Evolutionary conservation across 495 filamentous ascomycete species (phyloP), one percentile per base, ranked within the genome.

Genomic region (Tuber melanosporum): DNA sequence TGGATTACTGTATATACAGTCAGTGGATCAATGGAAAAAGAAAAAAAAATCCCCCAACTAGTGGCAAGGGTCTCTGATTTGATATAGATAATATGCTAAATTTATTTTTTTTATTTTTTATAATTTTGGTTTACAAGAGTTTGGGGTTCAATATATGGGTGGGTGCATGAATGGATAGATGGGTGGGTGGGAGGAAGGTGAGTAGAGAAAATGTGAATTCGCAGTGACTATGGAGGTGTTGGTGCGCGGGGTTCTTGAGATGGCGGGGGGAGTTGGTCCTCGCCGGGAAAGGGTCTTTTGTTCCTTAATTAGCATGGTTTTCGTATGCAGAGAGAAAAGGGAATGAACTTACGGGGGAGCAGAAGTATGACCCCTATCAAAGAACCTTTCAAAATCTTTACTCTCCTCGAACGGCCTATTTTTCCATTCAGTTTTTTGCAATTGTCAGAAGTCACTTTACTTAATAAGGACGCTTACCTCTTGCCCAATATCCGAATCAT

Each of bases 351-450:
- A 83, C 82, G 82, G 82, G 45, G 82, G 82, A 26, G 82, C 79
- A 26, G 76, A 81, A 49, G 43, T 75, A 80, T 83, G 75, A 14
- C 75, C 80, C 42, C 75, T 82, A 57, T 91, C 90, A 84, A 99
- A 99, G 86, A 97, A 98, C 86, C 97, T 98, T 72, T 89, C 85
- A 84, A 99, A 98, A 77, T 98, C 94, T 80, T 91, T 90, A 78
- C 91, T 89, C 70, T 98, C 94, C 39, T 91, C 90, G 84, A 90
- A 98, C 62, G 91, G 90, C 73, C 95, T 87, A 70, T 72, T 26
- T 19, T 41, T 26, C 43, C 17, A 15, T 41, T 75, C 20, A 75
- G 74, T 12, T 32, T 66, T 72, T 32, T 32, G 15, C 36, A 52
- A 26, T 43, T 42, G 36, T 22, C 42, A 41, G 41, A 14, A 45